Evolutionary conservation across 169 alveolate genomes (phyloP).

Genomic region (Plasmodium sp.): DNA sequence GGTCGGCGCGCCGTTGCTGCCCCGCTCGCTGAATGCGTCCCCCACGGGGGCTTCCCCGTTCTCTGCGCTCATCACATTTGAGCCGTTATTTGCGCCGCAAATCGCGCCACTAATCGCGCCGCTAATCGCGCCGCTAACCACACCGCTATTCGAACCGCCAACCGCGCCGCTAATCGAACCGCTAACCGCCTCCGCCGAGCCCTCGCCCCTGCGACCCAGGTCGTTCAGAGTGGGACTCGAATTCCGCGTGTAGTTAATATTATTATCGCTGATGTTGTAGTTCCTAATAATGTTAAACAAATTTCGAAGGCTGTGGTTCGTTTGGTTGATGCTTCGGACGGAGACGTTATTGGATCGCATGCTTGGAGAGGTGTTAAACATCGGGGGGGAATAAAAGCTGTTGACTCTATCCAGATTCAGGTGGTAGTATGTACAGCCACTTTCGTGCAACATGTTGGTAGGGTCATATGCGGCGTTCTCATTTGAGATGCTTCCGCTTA

Average conservation of each 20-base stretch:
- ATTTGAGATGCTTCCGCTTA: background rate
- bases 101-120: too few species aligned
- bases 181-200: background rate
- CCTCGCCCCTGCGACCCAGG: background rate
- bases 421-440: slow-evolving; percentile 9
- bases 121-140: too few species aligned
- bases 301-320: slow-evolving; percentile 42
- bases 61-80: background rate
- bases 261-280: slow-evolving; percentile 53
- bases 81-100: background rate
- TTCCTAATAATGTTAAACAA: slow-evolving; percentile 59
- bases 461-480: slow-evolving; percentile 12
- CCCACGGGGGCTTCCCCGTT: background rate
- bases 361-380: slow-evolving; percentile 14
- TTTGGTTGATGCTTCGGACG: background rate
- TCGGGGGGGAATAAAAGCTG: background rate
- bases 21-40: background rate
- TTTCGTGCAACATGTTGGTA: background rate
- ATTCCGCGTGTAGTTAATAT: background rate
- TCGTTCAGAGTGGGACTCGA: background rate
- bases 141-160: too few species aligned
- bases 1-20: background rate
- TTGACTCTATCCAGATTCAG: slow-evolving; percentile 35
- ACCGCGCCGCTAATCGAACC: background rate
- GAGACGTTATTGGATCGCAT: background rate